These are phyloP conservation scores for Skeletonema tropicum DNA, from an alignment of 108 stramenopile species.

Conservation along the genomic window DNA sequence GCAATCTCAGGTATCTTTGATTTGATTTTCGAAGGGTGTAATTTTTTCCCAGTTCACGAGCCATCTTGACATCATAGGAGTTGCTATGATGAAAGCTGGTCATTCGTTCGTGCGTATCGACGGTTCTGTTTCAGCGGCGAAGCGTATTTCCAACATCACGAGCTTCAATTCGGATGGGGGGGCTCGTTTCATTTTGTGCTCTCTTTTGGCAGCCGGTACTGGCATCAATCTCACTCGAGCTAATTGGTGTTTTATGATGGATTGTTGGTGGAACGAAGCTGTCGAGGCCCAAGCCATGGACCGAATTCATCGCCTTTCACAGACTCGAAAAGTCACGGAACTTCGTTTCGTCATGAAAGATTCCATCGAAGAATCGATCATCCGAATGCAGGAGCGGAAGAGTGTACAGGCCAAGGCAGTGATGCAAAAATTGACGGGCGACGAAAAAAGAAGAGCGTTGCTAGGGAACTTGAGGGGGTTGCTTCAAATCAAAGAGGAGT, in stretches of 20 bases:
- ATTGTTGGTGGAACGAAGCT: constrained; percentile 61
- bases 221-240: constrained; percentile 80
- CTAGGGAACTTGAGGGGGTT: constrained; percentile 45
- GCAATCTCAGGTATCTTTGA: too few species aligned
- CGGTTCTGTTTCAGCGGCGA: constrained; percentile 46
- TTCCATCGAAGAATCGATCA: constrained; percentile 57
- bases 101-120: constrained; percentile 60
- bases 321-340: constrained; percentile 48
- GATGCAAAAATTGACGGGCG: constrained; percentile 45
- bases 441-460: constrained; percentile 54
- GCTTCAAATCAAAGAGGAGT: constrained; percentile 33
- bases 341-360: constrained; percentile 53
- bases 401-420: constrained; percentile 51
- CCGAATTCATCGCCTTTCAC: constrained; percentile 59
- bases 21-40: constrained; percentile 68
- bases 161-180: constrained; percentile 37
- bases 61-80: constrained; percentile 65
- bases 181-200: constrained; percentile 53
- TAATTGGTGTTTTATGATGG: constrained; percentile 67
- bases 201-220: constrained; percentile 63
- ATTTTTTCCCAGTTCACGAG: constrained; percentile 69
- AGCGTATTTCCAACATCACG: constrained; percentile 45
- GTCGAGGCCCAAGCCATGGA: constrained; percentile 65
- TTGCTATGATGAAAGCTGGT: constrained; percentile 46
- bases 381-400: constrained; percentile 51